phyloP scores from a whole-genome alignment of 106 monocot genomes.

The Dendrobium chrysotoxum region DNA sequence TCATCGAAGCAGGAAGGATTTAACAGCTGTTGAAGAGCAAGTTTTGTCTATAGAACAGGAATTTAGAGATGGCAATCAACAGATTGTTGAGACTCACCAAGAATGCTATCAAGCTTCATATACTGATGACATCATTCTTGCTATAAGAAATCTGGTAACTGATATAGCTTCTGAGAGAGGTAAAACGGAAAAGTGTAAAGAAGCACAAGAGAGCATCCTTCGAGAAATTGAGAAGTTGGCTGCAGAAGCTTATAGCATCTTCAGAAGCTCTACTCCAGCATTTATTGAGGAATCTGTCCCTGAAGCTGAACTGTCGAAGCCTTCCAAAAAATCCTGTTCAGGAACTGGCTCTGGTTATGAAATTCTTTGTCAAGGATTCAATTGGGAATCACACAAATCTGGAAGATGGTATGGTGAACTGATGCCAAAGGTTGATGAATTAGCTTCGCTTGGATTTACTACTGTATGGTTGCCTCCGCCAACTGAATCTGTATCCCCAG shows the following conservation, averaged over 20 bases:
- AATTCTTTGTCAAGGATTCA: conserved; percentile 92
- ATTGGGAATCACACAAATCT: conserved; percentile 95
- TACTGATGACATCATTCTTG: conserved; percentile 65
- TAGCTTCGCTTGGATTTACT: conserved; percentile 76
- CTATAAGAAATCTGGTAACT: conserved; percentile 75
- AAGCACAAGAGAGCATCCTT: conserved; percentile 70
- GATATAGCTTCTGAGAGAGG: conserved; percentile 71
- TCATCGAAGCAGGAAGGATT: conserved; percentile 19
- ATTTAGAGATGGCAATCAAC: neutral
- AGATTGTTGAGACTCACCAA: conserved; percentile 10
- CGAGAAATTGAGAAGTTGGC: conserved; percentile 95
- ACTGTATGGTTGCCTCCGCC: conserved; percentile 89
- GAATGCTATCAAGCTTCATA: conserved; percentile 21
- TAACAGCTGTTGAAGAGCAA: conserved; percentile 8
- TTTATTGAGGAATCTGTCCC: conserved; percentile 43
- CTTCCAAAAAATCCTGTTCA: conserved; percentile 36
- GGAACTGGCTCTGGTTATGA: conserved; percentile 92
- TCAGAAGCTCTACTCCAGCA: conserved; percentile 49
- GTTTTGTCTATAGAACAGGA: neutral
- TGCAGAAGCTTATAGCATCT: conserved; percentile 92
- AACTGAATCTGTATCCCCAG: conserved; percentile 96
- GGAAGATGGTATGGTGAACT: conserved; percentile 86
- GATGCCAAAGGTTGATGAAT: conserved; percentile 44
- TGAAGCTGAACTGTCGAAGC: conserved; percentile 20
- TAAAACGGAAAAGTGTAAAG: conserved; percentile 52